Evolutionary conservation across 2,329 filamentous ascomycete genomes (phyloP), one percentile per base, ranked within the genome.

Genomic region (Aspergillus sp.): DNA sequence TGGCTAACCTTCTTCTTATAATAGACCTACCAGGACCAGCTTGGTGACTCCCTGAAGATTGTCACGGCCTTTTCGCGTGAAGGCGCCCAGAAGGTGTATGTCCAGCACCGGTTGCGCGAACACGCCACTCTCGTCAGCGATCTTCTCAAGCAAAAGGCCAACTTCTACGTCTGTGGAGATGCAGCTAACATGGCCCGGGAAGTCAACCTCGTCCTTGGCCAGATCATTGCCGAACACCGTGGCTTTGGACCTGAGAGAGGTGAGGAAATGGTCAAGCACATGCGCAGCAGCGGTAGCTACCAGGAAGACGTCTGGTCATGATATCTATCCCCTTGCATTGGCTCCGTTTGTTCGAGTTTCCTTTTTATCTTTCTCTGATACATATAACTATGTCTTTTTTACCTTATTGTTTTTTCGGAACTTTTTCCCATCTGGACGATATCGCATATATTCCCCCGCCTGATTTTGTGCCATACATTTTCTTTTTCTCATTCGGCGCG

Each of bases 101-200:
- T 98, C 19, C 93, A 98, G 73, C 90, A 98, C 71, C 81, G 87
- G 53, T 79, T 98, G 51, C 85, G 87, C 72, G 88, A 97, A 69
- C 79, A 84, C 44, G 84, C 87, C 50, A 80, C 87, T 61, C 83
- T 95, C 60, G 79, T 98, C 72, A 91, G 95, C 71, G 84, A 91
- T 55, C 81, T 98, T 1, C 78, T 98, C 7, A 78, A 86, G 57
- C 78, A 90, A 69, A 84, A 84, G 64, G 93, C 89, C 4, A 96
- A 93, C 72, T 90, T 98, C 69, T 98, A 98, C 68, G 91, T 98
- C 49, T 98, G 94, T 62, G 93, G 93, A 73, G 93, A 98, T 66
- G 94, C 94, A 0, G 88, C 93, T 48, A 90, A 95, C 74, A 96
- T 96, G 90, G 90, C 90, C 42, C 84, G 90, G 49, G 90, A 95